phyloP scores from a whole-genome alignment of 2,329 filamentous ascomycete genomes.

The Talaromyces islandicus region DNA sequence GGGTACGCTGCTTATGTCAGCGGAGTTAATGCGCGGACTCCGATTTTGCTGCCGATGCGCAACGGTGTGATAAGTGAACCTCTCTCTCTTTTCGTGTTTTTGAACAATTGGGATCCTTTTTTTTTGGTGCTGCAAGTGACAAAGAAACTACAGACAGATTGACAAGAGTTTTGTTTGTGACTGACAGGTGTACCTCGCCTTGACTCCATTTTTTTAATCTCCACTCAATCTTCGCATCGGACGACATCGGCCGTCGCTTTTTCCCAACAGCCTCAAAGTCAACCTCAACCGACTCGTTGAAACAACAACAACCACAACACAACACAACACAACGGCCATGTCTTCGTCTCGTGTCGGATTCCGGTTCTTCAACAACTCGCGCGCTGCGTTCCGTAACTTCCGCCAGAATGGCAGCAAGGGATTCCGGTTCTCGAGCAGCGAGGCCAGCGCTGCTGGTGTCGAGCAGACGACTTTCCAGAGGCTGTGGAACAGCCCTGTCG shows the following conservation, averaged over 20 bases:
- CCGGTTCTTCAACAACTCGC: constrained; percentile 50
- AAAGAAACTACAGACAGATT: neutral
- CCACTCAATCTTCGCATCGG: neutral
- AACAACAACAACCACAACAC: constrained; percentile 8
- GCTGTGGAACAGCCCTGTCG: constrained; percentile 77
- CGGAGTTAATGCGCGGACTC: constrained; percentile 15
- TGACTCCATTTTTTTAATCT: neutral
- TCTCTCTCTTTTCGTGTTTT: neutral
- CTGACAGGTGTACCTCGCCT: neutral
- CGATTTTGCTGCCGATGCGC: constrained; percentile 2
- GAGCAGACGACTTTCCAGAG: constrained; percentile 58
- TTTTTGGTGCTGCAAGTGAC: too few species aligned
- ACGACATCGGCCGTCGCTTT: neutral
- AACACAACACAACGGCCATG: constrained; percentile 16
- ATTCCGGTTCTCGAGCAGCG: constrained; percentile 67
- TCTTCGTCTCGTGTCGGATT: constrained; percentile 52
- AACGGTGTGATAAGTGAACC: neutral
- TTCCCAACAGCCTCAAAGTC: neutral
- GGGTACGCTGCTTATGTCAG: constrained; percentile 22
- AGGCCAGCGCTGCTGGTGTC: constrained; percentile 42
- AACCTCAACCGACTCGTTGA: neutral
- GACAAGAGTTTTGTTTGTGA: neutral
- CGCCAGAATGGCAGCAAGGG: constrained; percentile 44
- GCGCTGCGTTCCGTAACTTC: constrained; percentile 49
- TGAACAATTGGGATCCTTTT: too few species aligned